A percentile compares a stretch with the other conserved stretches of the same genome.
These are phyloP conservation scores for Dactylellina cionopaga DNA, from an alignment of 2,329 filamentous ascomycete species.

Conservation along the genomic window DNA sequence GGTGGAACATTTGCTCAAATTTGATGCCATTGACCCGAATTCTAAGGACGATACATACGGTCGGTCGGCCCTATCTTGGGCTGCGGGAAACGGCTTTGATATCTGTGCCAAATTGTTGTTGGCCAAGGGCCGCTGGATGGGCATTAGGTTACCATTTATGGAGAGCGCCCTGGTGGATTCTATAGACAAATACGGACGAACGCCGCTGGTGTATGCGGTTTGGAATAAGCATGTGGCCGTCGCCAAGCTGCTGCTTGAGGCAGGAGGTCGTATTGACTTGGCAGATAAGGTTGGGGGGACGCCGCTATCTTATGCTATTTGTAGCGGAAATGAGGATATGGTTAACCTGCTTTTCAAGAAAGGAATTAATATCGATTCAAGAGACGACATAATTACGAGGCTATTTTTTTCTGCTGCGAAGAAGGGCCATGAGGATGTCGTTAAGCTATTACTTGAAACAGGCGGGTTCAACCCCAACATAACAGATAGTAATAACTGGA, in stretches of 20 bases:
- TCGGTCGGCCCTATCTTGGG: conserved; percentile 29
- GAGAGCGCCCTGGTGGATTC: not conserved
- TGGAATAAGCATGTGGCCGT: not conserved
- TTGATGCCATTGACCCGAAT: not conserved
- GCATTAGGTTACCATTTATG: not conserved
- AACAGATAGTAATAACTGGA: not conserved
- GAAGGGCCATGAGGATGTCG: not conserved
- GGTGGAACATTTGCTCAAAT: not conserved
- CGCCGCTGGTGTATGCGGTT: conserved; percentile 6
- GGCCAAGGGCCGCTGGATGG: not conserved
- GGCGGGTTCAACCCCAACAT: not conserved
- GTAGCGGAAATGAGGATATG: not conserved
- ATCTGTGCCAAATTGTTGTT: not conserved
- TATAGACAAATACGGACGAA: not conserved
- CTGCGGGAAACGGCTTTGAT: conserved; percentile 4
- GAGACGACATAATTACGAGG: not conserved
- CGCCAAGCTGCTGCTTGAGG: not conserved
- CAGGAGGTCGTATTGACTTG: not conserved
- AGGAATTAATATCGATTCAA: not conserved
- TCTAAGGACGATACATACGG: not conserved
- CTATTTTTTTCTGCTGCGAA: conserved; percentile 6
- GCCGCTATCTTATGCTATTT: conserved; percentile 12
- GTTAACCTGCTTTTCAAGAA: not conserved
- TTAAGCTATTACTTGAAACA: not conserved
- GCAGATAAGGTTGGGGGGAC: conserved; percentile 4